Evolutionary conservation across 2,329 filamentous ascomycete genomes (phyloP).

Genomic region (Ascocoryne sarcoides): DNA sequence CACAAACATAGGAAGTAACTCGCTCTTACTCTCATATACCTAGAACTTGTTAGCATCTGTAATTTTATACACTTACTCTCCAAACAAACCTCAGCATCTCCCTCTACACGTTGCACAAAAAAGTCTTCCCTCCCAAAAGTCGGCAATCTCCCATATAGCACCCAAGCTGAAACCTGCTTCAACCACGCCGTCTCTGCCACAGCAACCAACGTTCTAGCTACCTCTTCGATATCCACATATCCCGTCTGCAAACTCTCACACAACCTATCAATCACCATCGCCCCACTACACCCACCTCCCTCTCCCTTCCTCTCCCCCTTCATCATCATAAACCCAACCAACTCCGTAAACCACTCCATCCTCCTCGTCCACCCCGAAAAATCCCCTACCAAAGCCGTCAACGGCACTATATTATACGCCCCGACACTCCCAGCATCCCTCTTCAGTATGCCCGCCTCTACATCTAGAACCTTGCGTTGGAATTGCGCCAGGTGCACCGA

Average conservation of each 20-base stretch:
- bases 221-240: conserved; percentile 75
- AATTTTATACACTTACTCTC: neutral
- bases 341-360: conserved; percentile 77
- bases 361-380: conserved; percentile 81
- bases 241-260: conserved; percentile 75
- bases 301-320: conserved; percentile 29
- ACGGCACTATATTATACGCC: conserved; percentile 84
- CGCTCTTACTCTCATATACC: conserved; percentile 50
- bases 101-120: conserved; percentile 53
- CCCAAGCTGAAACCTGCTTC: conserved; percentile 81
- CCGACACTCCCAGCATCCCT: conserved; percentile 75
- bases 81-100: conserved; percentile 26
- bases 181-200: conserved; percentile 86
- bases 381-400: conserved; percentile 74
- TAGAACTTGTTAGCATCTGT: conserved; percentile 22
- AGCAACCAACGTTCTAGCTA: conserved; percentile 62
- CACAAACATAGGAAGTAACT: conserved; percentile 72
- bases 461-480: conserved; percentile 73
- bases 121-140: conserved; percentile 75
- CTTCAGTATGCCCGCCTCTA: conserved; percentile 69
- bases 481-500: conserved; percentile 71
- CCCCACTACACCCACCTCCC: conserved; percentile 48
- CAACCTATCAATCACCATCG: conserved; percentile 68
- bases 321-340: conserved; percentile 55
- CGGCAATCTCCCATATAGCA: conserved; percentile 79